Percentiles rank a stretch among this genome's conserved stretches.
These are phyloP conservation scores for Diplodia scrobiculata DNA, from an alignment of 2,329 filamentous ascomycete species.

Conservation along the genomic window DNA sequence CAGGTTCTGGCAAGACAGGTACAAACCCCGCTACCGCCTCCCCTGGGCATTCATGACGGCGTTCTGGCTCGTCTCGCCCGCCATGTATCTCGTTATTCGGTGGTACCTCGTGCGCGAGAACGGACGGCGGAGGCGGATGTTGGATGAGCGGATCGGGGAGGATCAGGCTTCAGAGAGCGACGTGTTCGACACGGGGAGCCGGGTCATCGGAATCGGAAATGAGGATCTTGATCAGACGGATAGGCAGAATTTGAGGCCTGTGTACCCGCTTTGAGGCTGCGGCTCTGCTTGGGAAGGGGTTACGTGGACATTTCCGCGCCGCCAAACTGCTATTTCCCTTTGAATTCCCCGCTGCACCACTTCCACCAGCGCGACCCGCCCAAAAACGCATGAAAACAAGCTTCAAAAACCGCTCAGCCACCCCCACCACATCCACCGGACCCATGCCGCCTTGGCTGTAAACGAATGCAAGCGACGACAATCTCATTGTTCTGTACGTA, in stretches of 20 bases:
- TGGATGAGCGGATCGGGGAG: neutral
- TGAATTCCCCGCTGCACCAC: too few species aligned
- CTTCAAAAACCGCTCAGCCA: too few species aligned
- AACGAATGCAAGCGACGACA: too few species aligned
- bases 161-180: neutral
- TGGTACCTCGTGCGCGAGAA: conserved; percentile 2
- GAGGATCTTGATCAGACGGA: conserved; percentile 1
- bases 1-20: conserved; percentile 2
- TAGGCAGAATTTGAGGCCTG: neutral
- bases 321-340: too few species aligned
- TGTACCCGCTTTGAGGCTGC: neutral
- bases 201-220: neutral
- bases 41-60: conserved; percentile 7
- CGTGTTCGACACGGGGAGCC: neutral
- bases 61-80: conserved; percentile 1
- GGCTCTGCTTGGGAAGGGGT: too few species aligned
- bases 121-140: neutral
- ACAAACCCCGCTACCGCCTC: conserved; percentile 4
- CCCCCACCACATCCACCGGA: too few species aligned
- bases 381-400: too few species aligned
- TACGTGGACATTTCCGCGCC: too few species aligned
- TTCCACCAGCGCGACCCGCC: too few species aligned
- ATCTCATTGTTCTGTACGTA: too few species aligned
- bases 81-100: conserved; percentile 5
- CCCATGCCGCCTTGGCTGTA: too few species aligned